Conservation (phyloP, 2,329 filamentous ascomycete genomes). For the Bertia moriformis region DNA sequence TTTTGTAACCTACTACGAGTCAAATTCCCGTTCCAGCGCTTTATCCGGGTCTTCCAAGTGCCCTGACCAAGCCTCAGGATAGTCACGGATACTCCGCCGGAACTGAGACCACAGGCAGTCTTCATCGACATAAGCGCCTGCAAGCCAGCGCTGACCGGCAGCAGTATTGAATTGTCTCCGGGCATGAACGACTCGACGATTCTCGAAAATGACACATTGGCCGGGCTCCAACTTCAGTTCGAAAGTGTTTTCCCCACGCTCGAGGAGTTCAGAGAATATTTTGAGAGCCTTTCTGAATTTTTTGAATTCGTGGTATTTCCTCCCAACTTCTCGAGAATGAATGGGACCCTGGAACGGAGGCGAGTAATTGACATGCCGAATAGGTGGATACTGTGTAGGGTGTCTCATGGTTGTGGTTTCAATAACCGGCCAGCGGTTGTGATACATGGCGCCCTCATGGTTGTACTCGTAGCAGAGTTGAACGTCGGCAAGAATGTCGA, state of each 20-base stretch:
- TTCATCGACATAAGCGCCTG: conserved; percentile 65
- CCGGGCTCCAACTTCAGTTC: conserved; percentile 64
- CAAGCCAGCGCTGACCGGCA: conserved; percentile 63
- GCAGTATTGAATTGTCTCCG: conserved; percentile 57
- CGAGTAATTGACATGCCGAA: conserved; percentile 10
- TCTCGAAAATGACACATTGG: conserved; percentile 89
- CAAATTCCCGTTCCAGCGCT: too few species aligned
- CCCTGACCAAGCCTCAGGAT: too few species aligned
- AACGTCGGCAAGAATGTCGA: conserved; percentile 22
- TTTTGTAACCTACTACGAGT: too few species aligned
- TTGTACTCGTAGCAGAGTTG: conserved; percentile 57
- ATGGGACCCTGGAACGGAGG: neutral
- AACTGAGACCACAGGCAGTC: neutral
- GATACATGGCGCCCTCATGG: conserved; percentile 50
- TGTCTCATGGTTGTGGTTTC: conserved; percentile 20
- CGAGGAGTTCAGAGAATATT: conserved; percentile 43
- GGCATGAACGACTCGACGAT: conserved; percentile 72
- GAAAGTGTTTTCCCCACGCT: conserved; percentile 42
- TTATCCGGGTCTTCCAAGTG: too few species aligned
- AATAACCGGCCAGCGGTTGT: conserved; percentile 39
- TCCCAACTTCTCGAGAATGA: conserved; percentile 1
- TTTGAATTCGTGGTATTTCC: conserved; percentile 4
- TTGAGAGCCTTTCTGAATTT: conserved; percentile 32
- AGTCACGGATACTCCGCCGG: too few species aligned
- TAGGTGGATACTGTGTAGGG: conserved; percentile 6